Base-by-base conservation (phyloP, 75 land plant genomes). In the Adiantum capillusveneris region DNA sequence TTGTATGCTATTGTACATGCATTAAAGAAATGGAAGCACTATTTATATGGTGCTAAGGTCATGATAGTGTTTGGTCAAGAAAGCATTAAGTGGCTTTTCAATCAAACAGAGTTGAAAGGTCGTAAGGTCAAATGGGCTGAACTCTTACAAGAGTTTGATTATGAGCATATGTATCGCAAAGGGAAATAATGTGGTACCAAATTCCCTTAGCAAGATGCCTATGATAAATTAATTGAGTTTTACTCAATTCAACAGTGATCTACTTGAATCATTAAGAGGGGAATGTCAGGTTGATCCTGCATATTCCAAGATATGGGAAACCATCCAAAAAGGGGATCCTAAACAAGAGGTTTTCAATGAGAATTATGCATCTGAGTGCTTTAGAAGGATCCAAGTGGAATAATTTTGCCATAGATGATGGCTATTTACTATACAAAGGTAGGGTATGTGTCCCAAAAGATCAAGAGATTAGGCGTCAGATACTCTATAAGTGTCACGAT, bases 51-150 rank as follows among this genome's bases (percentile, higher is more conserved):
- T 34, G 37, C 37, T 9, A 34, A 34, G 37, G 37, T 34, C 9
- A 34, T 34, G 49, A 46, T 46, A 46, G 49, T 46, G n/a, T 46
- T 46, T 46, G n/a, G 14, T 46, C 49, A 46, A 17, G 21, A 46
- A 17, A 46, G 49, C 49, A 46, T 46, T 46, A 17, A 46, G 21
- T 17, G 17, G 49, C 21, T 46, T 17, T n/a, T 17, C 5, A 46
- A 46, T 20, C 49, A 46, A 46, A 46, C 17, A 20, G 49, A 46
- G 5, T 17, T 46, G 6, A 46, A 46, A 20, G 49, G 14, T 46
- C 49, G 21, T n/a, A 46, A 46, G 49, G 49, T 14, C 6, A 46
- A 14, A 6, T 17, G 49, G 49, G 49, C 49, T 7, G 21, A 46
- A 2, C 2, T 17, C 49, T 46, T n/a, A 6, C 49, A 46, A 46